Conservation (phyloP, 176 grass and related monocot species). For the Eleusine indica region DNA sequence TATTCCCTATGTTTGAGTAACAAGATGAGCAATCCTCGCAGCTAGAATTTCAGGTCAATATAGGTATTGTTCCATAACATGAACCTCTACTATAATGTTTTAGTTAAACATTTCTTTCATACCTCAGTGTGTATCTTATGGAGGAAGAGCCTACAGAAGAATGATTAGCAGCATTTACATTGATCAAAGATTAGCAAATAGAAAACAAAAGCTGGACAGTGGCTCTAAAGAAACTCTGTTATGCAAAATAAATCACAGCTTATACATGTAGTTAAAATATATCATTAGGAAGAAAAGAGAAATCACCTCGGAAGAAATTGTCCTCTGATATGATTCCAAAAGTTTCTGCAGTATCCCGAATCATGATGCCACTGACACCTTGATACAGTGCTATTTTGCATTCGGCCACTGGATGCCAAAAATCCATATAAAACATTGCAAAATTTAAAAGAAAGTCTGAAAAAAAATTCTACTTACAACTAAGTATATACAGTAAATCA, state of each 20-base stretch:
- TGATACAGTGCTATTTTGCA: slow-evolving; percentile 65
- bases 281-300: slow-evolving; percentile 13
- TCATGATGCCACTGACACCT: slow-evolving; percentile 77
- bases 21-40: neutral
- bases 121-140: slow-evolving; percentile 4
- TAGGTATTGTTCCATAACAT: neutral
- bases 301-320: slow-evolving; percentile 68
- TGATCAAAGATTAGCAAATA: neutral
- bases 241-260: slow-evolving; percentile 25
- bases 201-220: slow-evolving; percentile 17
- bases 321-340: slow-evolving; percentile 86
- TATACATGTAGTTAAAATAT: neutral
- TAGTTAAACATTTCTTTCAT: neutral
- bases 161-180: neutral
- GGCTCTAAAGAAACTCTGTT: neutral
- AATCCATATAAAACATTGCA: neutral
- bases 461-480: slow-evolving; percentile 17
- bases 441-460: slow-evolving; percentile 9
- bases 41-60: neutral
- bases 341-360: slow-evolving; percentile 81
- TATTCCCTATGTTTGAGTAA: slow-evolving; percentile 1
- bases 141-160: slow-evolving; percentile 17
- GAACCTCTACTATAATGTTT: neutral
- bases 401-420: slow-evolving; percentile 59
- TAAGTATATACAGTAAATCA: slow-evolving; percentile 34